phyloP scores from a whole-genome alignment of 1,139 yeast genomes.

The Geotrichum citri-aurantii region DNA sequence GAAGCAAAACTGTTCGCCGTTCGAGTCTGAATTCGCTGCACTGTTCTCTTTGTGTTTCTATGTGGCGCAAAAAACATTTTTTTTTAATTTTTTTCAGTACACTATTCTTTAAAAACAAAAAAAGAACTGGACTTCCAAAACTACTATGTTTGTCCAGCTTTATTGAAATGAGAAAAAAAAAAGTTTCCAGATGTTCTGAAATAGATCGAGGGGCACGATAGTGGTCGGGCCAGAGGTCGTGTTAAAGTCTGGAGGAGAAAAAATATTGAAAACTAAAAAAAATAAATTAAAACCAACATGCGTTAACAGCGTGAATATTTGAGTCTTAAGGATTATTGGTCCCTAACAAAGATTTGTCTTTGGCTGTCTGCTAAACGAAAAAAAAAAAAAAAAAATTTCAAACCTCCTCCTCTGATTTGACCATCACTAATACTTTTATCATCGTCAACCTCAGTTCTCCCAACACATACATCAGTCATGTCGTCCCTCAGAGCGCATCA shows the following conservation, averaged over 20 bases:
- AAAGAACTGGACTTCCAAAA: not conserved
- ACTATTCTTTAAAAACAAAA: too few species aligned
- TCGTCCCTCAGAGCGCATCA: constrained; percentile 8
- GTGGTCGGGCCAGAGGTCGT: not conserved
- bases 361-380: not conserved
- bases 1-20: not conserved
- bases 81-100: too few species aligned
- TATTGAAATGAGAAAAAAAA: not conserved
- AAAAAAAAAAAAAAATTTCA: constrained; percentile 9
- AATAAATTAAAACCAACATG: not conserved
- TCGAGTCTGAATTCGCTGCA: constrained; percentile 8
- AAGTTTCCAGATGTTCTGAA: not conserved
- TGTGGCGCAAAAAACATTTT: constrained; percentile 15
- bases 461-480: constrained; percentile 1
- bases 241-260: not conserved
- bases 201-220: not conserved
- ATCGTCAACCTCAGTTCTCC: not conserved
- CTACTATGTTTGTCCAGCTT: too few species aligned
- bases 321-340: constrained; percentile 1
- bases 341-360: not conserved
- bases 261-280: too few species aligned
- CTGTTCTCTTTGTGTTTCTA: constrained; percentile 6
- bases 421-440: not conserved
- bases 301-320: not conserved
- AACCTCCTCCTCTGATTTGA: constrained; percentile 6